Evolutionary conservation across 495 filamentous ascomycete genomes (phyloP).

Genomic region (Bathelium albidoporum): DNA sequence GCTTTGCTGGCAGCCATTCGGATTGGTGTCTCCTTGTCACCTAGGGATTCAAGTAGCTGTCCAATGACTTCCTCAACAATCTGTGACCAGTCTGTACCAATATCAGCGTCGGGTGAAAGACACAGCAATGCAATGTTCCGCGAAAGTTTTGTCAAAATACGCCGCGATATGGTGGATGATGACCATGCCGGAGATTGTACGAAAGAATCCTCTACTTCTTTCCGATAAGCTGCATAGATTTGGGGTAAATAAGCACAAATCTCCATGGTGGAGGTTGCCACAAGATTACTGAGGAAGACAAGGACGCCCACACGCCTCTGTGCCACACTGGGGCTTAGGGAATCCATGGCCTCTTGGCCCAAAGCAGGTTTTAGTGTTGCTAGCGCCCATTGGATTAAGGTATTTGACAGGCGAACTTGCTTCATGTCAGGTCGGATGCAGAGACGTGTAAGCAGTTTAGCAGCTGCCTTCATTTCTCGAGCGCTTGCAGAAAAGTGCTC

Average conservation of each 20-base stretch:
- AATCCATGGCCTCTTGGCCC: slow-evolving; percentile 7
- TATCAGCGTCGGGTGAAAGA: background rate
- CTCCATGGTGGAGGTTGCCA: slow-evolving; percentile 45
- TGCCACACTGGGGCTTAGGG: background rate
- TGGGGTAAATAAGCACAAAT: slow-evolving; percentile 40
- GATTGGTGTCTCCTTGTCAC: slow-evolving; percentile 81
- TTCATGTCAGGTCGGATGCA: slow-evolving; percentile 84
- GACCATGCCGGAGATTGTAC: background rate
- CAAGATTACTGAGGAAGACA: slow-evolving; percentile 64
- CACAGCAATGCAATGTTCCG: slow-evolving; percentile 42
- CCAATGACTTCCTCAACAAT: slow-evolving; percentile 65
- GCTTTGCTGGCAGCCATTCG: slow-evolving; percentile 87
- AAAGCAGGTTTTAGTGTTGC: slow-evolving; percentile 37
- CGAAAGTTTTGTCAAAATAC: slow-evolving; percentile 71
- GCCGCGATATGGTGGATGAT: slow-evolving; percentile 65
- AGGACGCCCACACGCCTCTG: slow-evolving; percentile 61
- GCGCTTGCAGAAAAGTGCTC: slow-evolving; percentile 77
- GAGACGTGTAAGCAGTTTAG: slow-evolving; percentile 66
- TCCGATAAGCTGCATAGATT: slow-evolving; percentile 45
- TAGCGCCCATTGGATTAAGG: slow-evolving; percentile 59
- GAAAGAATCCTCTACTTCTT: slow-evolving; percentile 31
- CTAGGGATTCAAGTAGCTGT: slow-evolving; percentile 53
- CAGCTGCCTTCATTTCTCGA: slow-evolving; percentile 60
- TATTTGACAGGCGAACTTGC: slow-evolving; percentile 54
- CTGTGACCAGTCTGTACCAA: background rate